These are phyloP conservation scores for Talaromyces piceae DNA, from an alignment of 2,329 filamentous ascomycete species.

Conservation along the genomic window DNA sequence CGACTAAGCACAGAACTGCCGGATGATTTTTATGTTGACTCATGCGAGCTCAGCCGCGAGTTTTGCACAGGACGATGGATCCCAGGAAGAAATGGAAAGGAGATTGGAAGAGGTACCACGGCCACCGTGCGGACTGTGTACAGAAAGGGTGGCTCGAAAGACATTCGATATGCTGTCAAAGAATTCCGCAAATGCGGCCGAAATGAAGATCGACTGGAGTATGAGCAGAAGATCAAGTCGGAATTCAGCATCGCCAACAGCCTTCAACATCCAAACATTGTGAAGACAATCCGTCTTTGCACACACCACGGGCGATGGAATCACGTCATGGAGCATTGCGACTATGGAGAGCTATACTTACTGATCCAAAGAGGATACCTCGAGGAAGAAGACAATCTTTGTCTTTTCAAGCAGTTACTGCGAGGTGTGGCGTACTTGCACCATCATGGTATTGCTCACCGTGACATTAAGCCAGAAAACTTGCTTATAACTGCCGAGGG, in stretches of 20 bases:
- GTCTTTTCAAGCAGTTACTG: constrained; percentile 83
- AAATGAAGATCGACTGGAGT: constrained; percentile 64
- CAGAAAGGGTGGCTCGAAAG: constrained; percentile 53
- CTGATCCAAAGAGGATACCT: constrained; percentile 67
- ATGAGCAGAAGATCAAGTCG: constrained; percentile 83
- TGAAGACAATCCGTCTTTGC: constrained; percentile 71
- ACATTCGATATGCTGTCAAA: constrained; percentile 70
- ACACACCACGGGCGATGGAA: constrained; percentile 70
- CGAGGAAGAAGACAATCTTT: constrained; percentile 61
- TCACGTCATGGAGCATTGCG: constrained; percentile 90
- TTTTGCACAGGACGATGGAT: constrained; percentile 65
- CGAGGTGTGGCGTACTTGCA: constrained; percentile 79
- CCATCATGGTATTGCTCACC: constrained; percentile 75
- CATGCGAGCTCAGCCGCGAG: constrained; percentile 60
- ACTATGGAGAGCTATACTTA: constrained; percentile 69
- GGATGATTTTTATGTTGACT: constrained; percentile 66
- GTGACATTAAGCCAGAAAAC: constrained; percentile 87
- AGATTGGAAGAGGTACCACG: constrained; percentile 73
- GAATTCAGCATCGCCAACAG: constrained; percentile 85
- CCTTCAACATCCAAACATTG: constrained; percentile 77
- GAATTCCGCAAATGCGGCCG: constrained; percentile 70
- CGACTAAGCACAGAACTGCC: constrained; percentile 66
- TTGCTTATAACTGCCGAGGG: constrained; percentile 70
- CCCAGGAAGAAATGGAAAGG: constrained; percentile 64
- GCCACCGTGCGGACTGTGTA: constrained; percentile 76